Evolutionary conservation across 768 basidiomycete genomes (phyloP).

Genomic region (Trametes elegans): DNA sequence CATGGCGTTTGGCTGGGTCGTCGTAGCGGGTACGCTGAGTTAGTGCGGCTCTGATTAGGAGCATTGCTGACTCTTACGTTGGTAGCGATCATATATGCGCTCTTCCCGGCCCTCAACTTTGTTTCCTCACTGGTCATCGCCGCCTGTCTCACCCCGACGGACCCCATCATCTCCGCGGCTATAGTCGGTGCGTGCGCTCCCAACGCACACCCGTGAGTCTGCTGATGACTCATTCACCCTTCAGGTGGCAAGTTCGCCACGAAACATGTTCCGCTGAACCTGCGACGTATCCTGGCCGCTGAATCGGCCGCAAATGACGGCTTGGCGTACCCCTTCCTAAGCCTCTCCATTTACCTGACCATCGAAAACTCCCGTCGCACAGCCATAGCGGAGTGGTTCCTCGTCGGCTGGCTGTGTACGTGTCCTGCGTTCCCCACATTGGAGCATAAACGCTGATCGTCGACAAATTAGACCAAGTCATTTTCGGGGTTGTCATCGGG

Average conservation of each 20-base stretch:
- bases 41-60: not conserved
- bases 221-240: not conserved
- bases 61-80: not conserved
- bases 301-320: constrained; percentile 97
- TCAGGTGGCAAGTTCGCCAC: constrained; percentile 69
- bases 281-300: constrained; percentile 79
- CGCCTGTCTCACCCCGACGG: constrained; percentile 90
- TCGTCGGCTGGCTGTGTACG: constrained; percentile 80
- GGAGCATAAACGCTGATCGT: not conserved
- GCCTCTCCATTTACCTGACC: constrained; percentile 82
- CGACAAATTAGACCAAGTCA: constrained; percentile 77
- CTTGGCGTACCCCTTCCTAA: constrained; percentile 89
- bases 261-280: constrained; percentile 66
- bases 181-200: constrained; percentile 62
- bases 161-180: constrained; percentile 88
- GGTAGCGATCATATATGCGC: constrained; percentile 60
- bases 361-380: constrained; percentile 58
- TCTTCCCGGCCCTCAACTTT: constrained; percentile 72
- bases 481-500: constrained; percentile 72
- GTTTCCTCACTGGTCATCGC: constrained; percentile 82
- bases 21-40: constrained; percentile 55
- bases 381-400: constrained; percentile 83
- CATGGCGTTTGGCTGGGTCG: constrained; percentile 83
- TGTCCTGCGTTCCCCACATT: constrained; percentile 13
- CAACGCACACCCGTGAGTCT: not conserved